These are phyloP conservation scores for Calonectria crousiana DNA, from an alignment of 2,329 filamentous ascomycete genomes.

Conservation along the genomic window DNA sequence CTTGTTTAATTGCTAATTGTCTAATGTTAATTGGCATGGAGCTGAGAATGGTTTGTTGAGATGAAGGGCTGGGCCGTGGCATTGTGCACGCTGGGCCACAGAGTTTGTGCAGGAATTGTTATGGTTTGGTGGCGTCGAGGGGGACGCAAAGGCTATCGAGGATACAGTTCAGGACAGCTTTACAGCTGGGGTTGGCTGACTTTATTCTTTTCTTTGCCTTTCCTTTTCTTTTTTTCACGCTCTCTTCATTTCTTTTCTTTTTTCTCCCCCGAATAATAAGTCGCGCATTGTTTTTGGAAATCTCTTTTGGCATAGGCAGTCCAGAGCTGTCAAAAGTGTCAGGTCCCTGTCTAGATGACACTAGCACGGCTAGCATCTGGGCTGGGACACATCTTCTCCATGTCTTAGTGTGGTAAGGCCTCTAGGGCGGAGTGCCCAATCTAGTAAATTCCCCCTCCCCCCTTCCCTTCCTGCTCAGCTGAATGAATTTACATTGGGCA, in stretches of 20 bases:
- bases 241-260: neutral
- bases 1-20: neutral
- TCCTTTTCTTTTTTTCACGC: neutral
- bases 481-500: neutral
- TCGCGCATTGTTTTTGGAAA: neutral
- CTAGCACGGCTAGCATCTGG: neutral
- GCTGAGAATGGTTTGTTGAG: neutral
- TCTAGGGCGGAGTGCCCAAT: constrained; percentile 1
- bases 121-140: constrained; percentile 4
- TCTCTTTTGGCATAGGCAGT: neutral
- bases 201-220: neutral
- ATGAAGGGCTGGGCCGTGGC: neutral
- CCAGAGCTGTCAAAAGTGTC: neutral
- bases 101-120: neutral
- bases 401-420: constrained; percentile 6
- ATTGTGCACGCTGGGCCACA: neutral
- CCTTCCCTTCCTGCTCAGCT: neutral
- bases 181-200: neutral
- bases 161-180: constrained; percentile 10
- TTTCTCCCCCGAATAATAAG: neutral
- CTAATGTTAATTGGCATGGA: neutral
- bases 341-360: neutral
- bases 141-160: neutral
- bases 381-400: neutral
- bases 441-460: neutral